Conservation (phyloP, 2,329 filamentous ascomycete species). For the Fusarium coffeatum region DNA sequence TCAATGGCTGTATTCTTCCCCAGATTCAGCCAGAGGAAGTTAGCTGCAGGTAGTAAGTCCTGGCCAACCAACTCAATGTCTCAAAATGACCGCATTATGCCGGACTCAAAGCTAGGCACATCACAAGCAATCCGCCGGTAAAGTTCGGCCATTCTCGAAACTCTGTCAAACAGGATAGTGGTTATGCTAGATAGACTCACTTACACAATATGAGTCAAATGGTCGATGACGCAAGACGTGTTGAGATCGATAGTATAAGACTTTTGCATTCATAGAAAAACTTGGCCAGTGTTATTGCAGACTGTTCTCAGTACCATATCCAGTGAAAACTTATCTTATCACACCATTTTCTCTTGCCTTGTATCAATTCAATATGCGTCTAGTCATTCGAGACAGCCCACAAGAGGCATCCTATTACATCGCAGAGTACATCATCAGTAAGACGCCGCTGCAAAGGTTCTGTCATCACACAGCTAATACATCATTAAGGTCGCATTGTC, state of each 20-base stretch:
- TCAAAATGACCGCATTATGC: conserved; percentile 11
- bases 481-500: background rate
- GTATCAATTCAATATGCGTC: conserved; percentile 4
- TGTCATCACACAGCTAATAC: background rate
- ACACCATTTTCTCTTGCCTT: background rate
- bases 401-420: conserved; percentile 17
- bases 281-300: background rate
- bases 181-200: background rate
- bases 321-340: background rate
- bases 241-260: conserved; percentile 3
- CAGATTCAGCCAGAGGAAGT: background rate
- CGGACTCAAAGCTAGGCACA: background rate
- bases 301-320: background rate
- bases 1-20: background rate
- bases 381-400: conserved; percentile 10
- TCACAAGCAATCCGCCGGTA: background rate
- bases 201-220: background rate
- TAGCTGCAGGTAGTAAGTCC: background rate
- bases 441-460: background rate
- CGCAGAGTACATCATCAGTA: conserved; percentile 22
- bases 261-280: background rate
- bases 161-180: background rate
- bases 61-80: background rate
- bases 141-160: conserved; percentile 11
- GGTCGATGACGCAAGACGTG: background rate